Evolutionary conservation across 1,284 basidiomycete species (phyloP).

Genomic region (Cryptococcus neoformans): DNA sequence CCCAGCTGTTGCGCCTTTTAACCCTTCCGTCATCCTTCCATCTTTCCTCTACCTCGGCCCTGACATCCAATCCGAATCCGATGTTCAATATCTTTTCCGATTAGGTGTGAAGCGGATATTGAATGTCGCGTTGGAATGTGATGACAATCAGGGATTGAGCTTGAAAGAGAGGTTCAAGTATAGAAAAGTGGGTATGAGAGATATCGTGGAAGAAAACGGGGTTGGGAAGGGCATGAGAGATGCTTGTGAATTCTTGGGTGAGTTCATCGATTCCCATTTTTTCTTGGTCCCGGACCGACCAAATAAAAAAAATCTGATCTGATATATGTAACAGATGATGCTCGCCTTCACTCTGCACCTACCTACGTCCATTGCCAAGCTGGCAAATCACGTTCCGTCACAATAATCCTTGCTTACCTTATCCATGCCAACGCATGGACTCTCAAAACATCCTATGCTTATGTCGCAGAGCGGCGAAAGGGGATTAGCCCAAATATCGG

Average conservation of each 20-base stretch:
- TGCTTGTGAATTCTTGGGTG: slow-evolving; percentile 81
- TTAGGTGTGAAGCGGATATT: slow-evolving; percentile 84
- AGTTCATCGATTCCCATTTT: slow-evolving; percentile 32
- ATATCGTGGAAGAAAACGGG: slow-evolving; percentile 90
- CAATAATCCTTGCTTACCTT: slow-evolving; percentile 93
- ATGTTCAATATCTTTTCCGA: slow-evolving; percentile 67
- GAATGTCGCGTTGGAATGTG: slow-evolving; percentile 88
- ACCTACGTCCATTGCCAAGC: slow-evolving; percentile 61
- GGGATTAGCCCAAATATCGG: slow-evolving; percentile 98
- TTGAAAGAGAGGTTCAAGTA: slow-evolving; percentile 72
- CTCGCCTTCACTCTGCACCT: not conserved
- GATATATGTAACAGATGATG: not conserved
- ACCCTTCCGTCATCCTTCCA: slow-evolving; percentile 82
- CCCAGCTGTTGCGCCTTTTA: slow-evolving; percentile 53
- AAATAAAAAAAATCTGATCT: not conserved
- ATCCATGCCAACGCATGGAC: slow-evolving; percentile 97
- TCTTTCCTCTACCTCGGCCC: slow-evolving; percentile 88
- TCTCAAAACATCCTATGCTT: slow-evolving; percentile 81
- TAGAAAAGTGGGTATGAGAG: slow-evolving; percentile 82
- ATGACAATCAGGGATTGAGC: slow-evolving; percentile 70
- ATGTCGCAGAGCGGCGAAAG: slow-evolving; percentile 83
- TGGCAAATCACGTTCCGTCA: slow-evolving; percentile 94
- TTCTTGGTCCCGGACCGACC: not conserved
- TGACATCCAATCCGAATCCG: slow-evolving; percentile 68
- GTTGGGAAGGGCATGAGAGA: slow-evolving; percentile 78